phyloP scores from a whole-genome alignment of 257 asterid species.

The Scutellaria baicalensis region DNA sequence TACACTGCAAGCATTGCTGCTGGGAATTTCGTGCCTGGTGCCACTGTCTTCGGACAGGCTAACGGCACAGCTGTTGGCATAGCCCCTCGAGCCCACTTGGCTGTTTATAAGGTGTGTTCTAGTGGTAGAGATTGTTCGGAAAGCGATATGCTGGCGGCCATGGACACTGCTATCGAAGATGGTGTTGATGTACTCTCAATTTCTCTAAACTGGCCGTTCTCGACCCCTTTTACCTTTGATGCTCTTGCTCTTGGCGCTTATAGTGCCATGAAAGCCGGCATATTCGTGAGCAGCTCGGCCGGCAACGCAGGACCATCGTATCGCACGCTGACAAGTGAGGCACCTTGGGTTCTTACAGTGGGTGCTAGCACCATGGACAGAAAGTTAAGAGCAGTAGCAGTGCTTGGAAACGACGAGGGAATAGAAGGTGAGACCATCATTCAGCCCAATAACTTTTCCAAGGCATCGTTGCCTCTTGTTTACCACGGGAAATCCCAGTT shows the following conservation, averaged over 20 bases:
- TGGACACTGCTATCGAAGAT: slow-evolving; percentile 30
- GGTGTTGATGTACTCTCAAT: slow-evolving; percentile 29
- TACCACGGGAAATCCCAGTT: background rate
- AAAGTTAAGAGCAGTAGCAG: slow-evolving; percentile 8
- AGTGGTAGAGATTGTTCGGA: background rate
- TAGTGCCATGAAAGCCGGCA: slow-evolving; percentile 26
- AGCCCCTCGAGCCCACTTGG: slow-evolving; percentile 39
- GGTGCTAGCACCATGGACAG: slow-evolving; percentile 40
- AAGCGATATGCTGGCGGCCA: slow-evolving; percentile 29
- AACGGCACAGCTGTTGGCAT: slow-evolving; percentile 43
- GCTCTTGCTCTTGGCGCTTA: slow-evolving; percentile 24
- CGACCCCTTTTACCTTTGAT: background rate
- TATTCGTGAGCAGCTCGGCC: slow-evolving; percentile 37
- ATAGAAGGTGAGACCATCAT: slow-evolving; percentile 15
- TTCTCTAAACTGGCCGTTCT: slow-evolving; percentile 1
- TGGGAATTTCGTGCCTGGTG: slow-evolving; percentile 27
- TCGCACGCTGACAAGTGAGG: slow-evolving; percentile 5
- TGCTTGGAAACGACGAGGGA: slow-evolving; percentile 21
- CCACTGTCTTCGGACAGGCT: slow-evolving; percentile 26
- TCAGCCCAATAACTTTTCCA: slow-evolving; percentile 16
- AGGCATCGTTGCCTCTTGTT: slow-evolving; percentile 11
- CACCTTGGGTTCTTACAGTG: slow-evolving; percentile 42
- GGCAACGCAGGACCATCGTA: background rate
- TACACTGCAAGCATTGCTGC: slow-evolving; percentile 48
- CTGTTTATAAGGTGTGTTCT: slow-evolving; percentile 28